Evolutionary conservation across 352 stramenopile genomes (phyloP), one percentile per base, ranked within the genome.

Genomic region (Aphanomyces astaci): DNA sequence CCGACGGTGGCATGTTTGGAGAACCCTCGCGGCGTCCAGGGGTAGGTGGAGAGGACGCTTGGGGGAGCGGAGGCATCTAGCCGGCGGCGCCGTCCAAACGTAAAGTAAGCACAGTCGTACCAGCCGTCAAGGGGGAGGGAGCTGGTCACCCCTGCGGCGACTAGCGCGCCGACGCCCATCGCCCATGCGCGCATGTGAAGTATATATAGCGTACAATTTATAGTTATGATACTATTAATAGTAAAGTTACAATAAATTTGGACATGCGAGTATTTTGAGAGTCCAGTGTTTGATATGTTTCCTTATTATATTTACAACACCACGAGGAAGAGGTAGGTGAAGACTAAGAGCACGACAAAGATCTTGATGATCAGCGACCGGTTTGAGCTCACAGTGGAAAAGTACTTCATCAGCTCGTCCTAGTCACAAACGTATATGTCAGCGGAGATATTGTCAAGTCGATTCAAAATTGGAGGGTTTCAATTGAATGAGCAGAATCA

Each of bases 291-390:
- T 30, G 25, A 57, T 57, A 19, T 9, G 25, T 5, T 5, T 32
- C 7, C 56, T 7, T 51, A 39, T 59, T 59, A 15, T 15, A 13
- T 24, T 51, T 80, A 91, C 52, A 91, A 91, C 32, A 91, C 80
- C 36, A 94, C 86, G 39, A 90, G 75, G 63, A 94, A 94, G 69
- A 92, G 78, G 72, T 91, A 91, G 64, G 92, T 92, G 69, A 92
- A 78, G 52, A 94, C 72, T 28, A 94, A 62, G 22, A 94, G 73
- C 48, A 94, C 73, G 72, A 91, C 63, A 67, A 94, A 94, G 72
- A 94, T 87, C 77, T 94, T 94, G 64, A 94, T 57, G 64, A 94
- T 94, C 51, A 94, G 74, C 59, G 83, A 84, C 4, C 85, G 85
- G 63, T 94, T 94, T 31, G 83, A 79, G 22, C 78, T 79, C 17